Percentiles rank a stretch among this genome's conserved stretches.
Evolutionary conservation across 2,329 filamentous ascomycete genomes (phyloP).

Genomic region (Phaeosphaeria sp.): DNA sequence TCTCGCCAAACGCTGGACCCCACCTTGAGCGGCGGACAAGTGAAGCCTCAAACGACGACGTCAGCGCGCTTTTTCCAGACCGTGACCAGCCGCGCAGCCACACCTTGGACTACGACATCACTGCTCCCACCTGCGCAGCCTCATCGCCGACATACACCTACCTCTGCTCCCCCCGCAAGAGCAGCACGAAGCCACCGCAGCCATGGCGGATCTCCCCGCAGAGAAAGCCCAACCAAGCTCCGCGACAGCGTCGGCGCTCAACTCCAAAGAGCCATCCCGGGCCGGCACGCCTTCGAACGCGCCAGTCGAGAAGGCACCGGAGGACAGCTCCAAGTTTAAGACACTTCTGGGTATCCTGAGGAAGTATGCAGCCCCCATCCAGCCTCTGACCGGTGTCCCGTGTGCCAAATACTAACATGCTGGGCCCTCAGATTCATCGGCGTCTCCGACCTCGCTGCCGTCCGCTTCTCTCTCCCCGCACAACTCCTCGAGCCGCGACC

Average conservation of each 20-base stretch:
- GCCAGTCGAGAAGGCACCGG: slow-evolving; percentile 63
- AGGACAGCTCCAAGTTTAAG: slow-evolving; percentile 86
- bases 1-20: slow-evolving; percentile 4
- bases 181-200: slow-evolving; percentile 6
- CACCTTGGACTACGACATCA: slow-evolving; percentile 10
- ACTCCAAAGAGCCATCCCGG: slow-evolving; percentile 45
- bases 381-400: neutral
- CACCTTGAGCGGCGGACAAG: neutral
- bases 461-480: slow-evolving; percentile 93
- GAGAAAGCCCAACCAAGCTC: slow-evolving; percentile 34
- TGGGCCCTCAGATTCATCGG: slow-evolving; percentile 78
- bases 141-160: slow-evolving; percentile 18
- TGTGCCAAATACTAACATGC: slow-evolving; percentile 13
- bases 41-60: slow-evolving; percentile 14
- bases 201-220: slow-evolving; percentile 42
- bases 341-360: slow-evolving; percentile 87
- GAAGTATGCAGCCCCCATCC: slow-evolving; percentile 65
- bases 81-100: slow-evolving; percentile 11
- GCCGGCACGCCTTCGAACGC: slow-evolving; percentile 44
- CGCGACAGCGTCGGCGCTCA: slow-evolving; percentile 37
- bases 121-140: slow-evolving; percentile 19
- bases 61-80: slow-evolving; percentile 17
- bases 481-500: slow-evolving; percentile 95
- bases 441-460: slow-evolving; percentile 91
- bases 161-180: neutral